Evolutionary conservation across 345 rosid genomes (phyloP).

Genomic region (Citrus glauca): DNA sequence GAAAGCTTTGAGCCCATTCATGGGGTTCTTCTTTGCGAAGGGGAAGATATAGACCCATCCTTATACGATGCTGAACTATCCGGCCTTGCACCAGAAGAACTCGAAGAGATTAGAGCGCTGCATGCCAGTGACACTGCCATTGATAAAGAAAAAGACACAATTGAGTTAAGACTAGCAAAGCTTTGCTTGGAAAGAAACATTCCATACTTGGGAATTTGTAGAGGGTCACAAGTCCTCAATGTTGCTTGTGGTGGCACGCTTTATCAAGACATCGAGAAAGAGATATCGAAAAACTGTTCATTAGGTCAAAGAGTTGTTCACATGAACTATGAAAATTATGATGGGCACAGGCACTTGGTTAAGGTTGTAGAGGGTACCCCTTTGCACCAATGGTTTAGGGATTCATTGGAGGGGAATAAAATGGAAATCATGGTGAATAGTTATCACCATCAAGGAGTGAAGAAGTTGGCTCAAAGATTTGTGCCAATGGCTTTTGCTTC

Average conservation of each 20-base stretch:
- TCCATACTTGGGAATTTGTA: slow-evolving; percentile 61
- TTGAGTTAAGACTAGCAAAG: slow-evolving; percentile 52
- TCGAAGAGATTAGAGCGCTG: slow-evolving; percentile 40
- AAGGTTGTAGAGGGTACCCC: slow-evolving; percentile 47
- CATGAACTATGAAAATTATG: slow-evolving; percentile 51
- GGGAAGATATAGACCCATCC: slow-evolving; percentile 69
- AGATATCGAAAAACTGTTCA: slow-evolving; percentile 18
- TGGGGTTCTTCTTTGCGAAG: slow-evolving; percentile 71
- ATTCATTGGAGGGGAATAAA: slow-evolving; percentile 35
- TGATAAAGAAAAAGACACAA: slow-evolving; percentile 56
- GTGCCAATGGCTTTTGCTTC: slow-evolving; percentile 64
- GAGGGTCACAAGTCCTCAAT: slow-evolving; percentile 71
- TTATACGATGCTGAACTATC: slow-evolving; percentile 42
- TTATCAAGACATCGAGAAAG: slow-evolving; percentile 58
- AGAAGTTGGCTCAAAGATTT: slow-evolving; percentile 47
- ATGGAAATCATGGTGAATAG: slow-evolving; percentile 70
- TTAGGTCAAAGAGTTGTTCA: slow-evolving; percentile 32
- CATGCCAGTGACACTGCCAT: slow-evolving; percentile 52
- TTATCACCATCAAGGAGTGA: slow-evolving; percentile 68
- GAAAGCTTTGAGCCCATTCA: slow-evolving; percentile 64
- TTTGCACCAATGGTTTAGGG: slow-evolving; percentile 49
- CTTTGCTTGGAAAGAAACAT: slow-evolving; percentile 62
- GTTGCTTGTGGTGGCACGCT: slow-evolving; percentile 68
- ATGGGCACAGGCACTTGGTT: slow-evolving; percentile 50
- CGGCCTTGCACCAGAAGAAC: slow-evolving; percentile 43